Evolutionary conservation across 805 yeast species (phyloP), one percentile per base, ranked within the genome.

Genomic region (Jamesozyma hellenica): DNA sequence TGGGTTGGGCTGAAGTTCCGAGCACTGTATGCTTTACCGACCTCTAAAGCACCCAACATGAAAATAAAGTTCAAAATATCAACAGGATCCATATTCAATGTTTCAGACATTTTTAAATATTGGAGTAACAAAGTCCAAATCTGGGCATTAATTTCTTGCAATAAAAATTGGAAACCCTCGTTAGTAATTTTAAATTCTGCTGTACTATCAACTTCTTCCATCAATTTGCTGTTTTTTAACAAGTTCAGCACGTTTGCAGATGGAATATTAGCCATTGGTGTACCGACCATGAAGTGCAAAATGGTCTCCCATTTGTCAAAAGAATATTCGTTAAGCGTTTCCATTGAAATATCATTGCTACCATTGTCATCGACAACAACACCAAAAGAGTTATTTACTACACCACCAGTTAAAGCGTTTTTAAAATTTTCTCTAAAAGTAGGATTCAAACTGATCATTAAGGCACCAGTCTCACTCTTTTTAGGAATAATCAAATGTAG

Each of bases 211-310:
- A 53, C 52, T 17, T 82, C 79, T 53, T 83, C 94, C 96, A 92
- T 88, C 38, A 92, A 67, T 2, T 90, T 90, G 45, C 94, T 81
- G 64, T 79, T 86, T 46, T 74, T 72, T 36, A 92, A 66, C 21
- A 92, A 66, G 14, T 77, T 72, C 36, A 92, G 66, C 1, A 90
- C 96, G 14, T 90, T 88, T n/a, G 72, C 71, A 35, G 88, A 79
- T 3, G 96, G 95, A 2, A 74, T 64, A 14, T 68, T 71, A 10
- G 74, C 68, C 34, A 79, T 64, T 38, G 84, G 83, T 0, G 96
- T 85, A 2, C 97, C 96, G 33, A 92, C 99, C 97, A 92, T 90
- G 65, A 81, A 92, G 67, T 92, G 97, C 51, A 92, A 67, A 49
- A 92, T 90, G 7, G 85, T 76, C 57, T 92, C 99, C 98, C 98